phyloP scores from a whole-genome alignment of 495 filamentous ascomycete species.

The Tuber aestivum region DNA sequence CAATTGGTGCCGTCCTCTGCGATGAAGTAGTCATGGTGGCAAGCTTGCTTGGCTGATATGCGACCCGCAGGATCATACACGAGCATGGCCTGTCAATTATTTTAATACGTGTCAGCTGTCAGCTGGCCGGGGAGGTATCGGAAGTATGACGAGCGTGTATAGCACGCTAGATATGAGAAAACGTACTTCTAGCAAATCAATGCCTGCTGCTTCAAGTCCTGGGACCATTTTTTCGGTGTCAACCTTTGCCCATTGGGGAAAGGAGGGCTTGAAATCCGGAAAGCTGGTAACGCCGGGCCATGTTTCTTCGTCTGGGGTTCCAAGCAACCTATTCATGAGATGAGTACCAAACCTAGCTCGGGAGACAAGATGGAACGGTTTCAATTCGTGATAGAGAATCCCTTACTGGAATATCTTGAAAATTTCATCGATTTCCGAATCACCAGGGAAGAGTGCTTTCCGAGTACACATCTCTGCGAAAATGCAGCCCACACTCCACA shows the following conservation, averaged over 20 bases:
- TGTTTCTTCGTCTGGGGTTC: conserved; percentile 77
- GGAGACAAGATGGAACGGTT: not conserved
- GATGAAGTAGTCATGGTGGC: conserved; percentile 81
- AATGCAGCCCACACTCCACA: conserved; percentile 99
- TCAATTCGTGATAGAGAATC: conserved; percentile 9
- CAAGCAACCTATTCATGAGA: conserved; percentile 59
- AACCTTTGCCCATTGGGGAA: conserved; percentile 91
- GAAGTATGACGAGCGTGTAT: not conserved
- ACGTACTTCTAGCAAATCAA: conserved; percentile 74
- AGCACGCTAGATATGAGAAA: not conserved
- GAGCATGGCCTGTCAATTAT: conserved; percentile 53
- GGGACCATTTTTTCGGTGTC: conserved; percentile 53
- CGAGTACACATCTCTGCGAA: conserved; percentile 99
- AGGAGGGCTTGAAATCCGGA: conserved; percentile 93
- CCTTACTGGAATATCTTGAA: conserved; percentile 97
- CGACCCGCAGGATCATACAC: conserved; percentile 91
- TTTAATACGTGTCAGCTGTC: not conserved
- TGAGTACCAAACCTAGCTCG: conserved; percentile 8
- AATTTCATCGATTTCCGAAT: conserved; percentile 99
- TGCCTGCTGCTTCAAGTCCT: conserved; percentile 65
- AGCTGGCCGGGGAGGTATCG: not conserved
- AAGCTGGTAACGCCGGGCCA: conserved; percentile 98
- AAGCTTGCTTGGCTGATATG: conserved; percentile 93
- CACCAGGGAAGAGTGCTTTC: conserved; percentile 93
- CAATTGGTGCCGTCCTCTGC: conserved; percentile 51